These are phyloP conservation scores for Solanum gandarillasii DNA, from an alignment of 257 asterid genomes.

Conservation along the genomic window DNA sequence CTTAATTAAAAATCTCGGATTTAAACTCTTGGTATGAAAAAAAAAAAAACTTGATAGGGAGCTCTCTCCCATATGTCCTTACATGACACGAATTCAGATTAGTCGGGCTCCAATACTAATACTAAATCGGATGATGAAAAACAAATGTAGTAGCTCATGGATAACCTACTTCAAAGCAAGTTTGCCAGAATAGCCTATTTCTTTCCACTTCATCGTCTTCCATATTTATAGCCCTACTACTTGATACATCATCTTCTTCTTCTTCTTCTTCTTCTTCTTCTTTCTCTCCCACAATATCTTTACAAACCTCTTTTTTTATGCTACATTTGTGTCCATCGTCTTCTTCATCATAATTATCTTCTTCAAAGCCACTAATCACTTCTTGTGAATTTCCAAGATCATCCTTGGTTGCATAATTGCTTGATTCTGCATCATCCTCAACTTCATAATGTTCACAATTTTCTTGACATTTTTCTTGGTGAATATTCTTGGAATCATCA, in stretches of 20 bases:
- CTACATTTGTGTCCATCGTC: not conserved
- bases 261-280: not conserved
- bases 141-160: not conserved
- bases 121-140: not conserved
- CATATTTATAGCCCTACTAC: not conserved
- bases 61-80: not conserved
- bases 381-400: not conserved
- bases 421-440: slow-evolving; percentile 16
- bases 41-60: too few species aligned
- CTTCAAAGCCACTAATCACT: not conserved
- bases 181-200: slow-evolving; percentile 16
- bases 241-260: not conserved
- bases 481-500: not conserved
- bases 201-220: not conserved
- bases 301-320: not conserved
- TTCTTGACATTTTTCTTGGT: not conserved
- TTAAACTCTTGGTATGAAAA: not conserved
- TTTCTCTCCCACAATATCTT: not conserved
- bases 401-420: not conserved
- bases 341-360: not conserved
- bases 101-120: too few species aligned
- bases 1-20: too few species aligned
- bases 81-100: not conserved
- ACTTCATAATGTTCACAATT: not conserved
- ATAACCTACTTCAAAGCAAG: slow-evolving; percentile 18